These are phyloP conservation scores for Globisporangium paddicum DNA, from an alignment of 352 stramenopile genomes.

Conservation along the genomic window DNA sequence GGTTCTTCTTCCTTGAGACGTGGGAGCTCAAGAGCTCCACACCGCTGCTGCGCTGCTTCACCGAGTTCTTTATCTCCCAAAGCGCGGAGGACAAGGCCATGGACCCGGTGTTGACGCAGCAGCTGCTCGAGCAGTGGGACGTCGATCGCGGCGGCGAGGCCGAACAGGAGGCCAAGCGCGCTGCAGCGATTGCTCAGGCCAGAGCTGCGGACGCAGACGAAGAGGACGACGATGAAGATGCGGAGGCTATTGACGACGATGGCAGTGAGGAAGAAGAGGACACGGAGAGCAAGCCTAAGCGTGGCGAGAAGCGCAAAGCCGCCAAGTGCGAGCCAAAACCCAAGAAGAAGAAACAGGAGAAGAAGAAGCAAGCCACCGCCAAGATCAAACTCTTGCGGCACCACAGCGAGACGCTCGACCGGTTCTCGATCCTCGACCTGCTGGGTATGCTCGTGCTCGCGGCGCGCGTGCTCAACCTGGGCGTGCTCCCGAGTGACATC, in stretches of 20 bases:
- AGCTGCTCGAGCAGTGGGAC: slow-evolving; percentile 75
- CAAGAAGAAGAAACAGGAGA: not conserved
- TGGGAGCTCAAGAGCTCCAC: slow-evolving; percentile 55
- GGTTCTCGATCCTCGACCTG: slow-evolving; percentile 54
- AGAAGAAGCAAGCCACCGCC: not conserved
- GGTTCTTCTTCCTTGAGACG: slow-evolving; percentile 61
- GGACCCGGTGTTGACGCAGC: slow-evolving; percentile 45
- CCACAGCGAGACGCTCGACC: slow-evolving; percentile 22
- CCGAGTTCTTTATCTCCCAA: slow-evolving; percentile 48
- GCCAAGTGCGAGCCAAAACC: not conserved
- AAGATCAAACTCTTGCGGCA: not conserved
- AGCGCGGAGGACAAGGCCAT: slow-evolving; percentile 30
- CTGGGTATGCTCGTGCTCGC: slow-evolving; percentile 58
- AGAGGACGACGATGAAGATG: not conserved
- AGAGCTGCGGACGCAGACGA: not conserved
- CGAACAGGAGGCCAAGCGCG: not conserved
- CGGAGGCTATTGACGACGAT: not conserved
- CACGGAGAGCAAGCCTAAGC: not conserved
- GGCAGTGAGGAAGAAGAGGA: slow-evolving; percentile 4
- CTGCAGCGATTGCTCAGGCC: not conserved
- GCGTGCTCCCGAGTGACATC: slow-evolving; percentile 57
- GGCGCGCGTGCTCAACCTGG: slow-evolving; percentile 57
- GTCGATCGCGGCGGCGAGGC: slow-evolving; percentile 30
- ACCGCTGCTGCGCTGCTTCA: slow-evolving; percentile 68
- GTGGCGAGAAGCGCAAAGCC: not conserved